phyloP scores from a whole-genome alignment of 1,139 yeast species.

The Debaryomyces subglobosus region DNA sequence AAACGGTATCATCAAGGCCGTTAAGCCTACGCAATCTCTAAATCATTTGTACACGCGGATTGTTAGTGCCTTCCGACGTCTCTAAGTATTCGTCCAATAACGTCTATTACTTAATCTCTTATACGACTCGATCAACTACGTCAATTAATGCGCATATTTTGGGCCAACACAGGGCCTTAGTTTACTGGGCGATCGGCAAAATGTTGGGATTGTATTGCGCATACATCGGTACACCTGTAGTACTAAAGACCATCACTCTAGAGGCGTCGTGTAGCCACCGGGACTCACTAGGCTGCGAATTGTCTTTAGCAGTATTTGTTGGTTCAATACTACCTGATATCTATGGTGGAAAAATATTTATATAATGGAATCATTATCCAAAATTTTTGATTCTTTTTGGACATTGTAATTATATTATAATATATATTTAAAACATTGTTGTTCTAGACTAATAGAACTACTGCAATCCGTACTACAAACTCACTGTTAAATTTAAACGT shows the following conservation, averaged over 20 bases:
- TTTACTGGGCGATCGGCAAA: slow-evolving; percentile 1
- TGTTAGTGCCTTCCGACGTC: background rate
- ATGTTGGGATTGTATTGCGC: slow-evolving; percentile 8
- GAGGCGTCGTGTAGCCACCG: slow-evolving; percentile 6
- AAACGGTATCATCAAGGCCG: background rate
- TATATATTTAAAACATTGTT: slow-evolving; percentile 1
- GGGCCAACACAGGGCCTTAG: slow-evolving; percentile 8
- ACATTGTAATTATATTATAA: slow-evolving; percentile 1
- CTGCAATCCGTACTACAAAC: background rate
- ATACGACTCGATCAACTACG: slow-evolving; percentile 3
- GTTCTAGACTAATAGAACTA: background rate
- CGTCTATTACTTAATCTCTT: slow-evolving; percentile 1
- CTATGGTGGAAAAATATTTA: slow-evolving; percentile 1
- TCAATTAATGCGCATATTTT: slow-evolving; percentile 9
- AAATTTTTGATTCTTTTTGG: background rate
- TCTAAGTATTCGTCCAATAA: background rate
- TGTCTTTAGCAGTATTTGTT: slow-evolving; percentile 1
- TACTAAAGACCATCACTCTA: slow-evolving; percentile 2
- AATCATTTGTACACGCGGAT: background rate
- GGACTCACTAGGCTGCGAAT: slow-evolving; percentile 6
- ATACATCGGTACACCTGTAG: slow-evolving; percentile 2
- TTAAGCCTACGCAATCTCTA: background rate
- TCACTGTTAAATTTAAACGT: background rate
- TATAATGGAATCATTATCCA: slow-evolving; percentile 2
- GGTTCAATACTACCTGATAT: background rate